Evolutionary conservation across 1,284 basidiomycete genomes (phyloP), one percentile per base, ranked within the genome.

Genomic region (Acaromyces ingoldii): DNA sequence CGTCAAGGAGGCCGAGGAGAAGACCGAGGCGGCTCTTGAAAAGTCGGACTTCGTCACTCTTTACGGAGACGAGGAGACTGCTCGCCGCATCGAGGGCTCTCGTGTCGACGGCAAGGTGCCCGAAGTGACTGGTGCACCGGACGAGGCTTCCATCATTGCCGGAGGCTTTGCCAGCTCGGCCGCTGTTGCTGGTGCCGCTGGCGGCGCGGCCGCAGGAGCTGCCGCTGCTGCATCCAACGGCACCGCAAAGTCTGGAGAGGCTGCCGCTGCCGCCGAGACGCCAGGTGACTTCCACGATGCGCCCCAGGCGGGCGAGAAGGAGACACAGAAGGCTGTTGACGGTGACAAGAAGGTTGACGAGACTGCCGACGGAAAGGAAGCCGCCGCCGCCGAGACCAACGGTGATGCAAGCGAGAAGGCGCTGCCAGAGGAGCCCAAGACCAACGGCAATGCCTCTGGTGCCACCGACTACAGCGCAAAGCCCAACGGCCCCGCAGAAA

Each of bases 401-500:
- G 60, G 41, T 26, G 60, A 39, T 13, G 59, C 53, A 0, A 53
- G 25, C 21, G 53, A 9, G 53, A 21, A 9, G 60, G 31, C n/a
- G 42, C 29, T 30, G 38, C 29, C 4, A 36, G 43, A 2, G 49
- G 33, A 11, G 46, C 36, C 5, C 36, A 47, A 15, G 41, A 28
- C 17, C 13, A 50, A 50, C 31, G 42, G 42, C 10, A 34, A 11
- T 13, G 45, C 24, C 4, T 25, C 24, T 2, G 21, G 6, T 15
- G 41, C 11, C 4, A 6, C 41, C 24, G 13, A 15, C 17, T 22
- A n/a, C 13, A 51, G 54, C 4, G 56, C 21, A 36, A 28, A 56
- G 3, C 50, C 56, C 10, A 51, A 49, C 4, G 63, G 61, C 55
- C 57, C 60, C 53, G 65, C 62, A 26, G 58, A 57, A 17, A 62